phyloP scores from a whole-genome alignment of 805 yeast species.

The Pichia gijzeniarum region DNA sequence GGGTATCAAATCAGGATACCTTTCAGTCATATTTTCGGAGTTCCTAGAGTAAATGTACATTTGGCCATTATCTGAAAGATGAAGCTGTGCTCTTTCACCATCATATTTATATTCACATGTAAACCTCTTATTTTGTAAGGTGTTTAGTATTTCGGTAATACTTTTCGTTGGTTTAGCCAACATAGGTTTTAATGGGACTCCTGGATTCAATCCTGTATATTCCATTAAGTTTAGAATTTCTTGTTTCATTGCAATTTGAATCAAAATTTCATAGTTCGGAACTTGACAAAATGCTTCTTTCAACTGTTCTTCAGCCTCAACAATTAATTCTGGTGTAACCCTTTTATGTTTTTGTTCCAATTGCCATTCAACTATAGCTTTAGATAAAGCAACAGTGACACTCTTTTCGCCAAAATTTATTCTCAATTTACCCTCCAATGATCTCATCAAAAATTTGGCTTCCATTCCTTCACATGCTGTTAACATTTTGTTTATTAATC shows the following conservation, averaged over 20 bases:
- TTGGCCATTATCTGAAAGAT: conserved; percentile 55
- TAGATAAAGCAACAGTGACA: conserved; percentile 75
- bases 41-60: conserved; percentile 85
- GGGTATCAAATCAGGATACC: conserved; percentile 85
- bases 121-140: conserved; percentile 77
- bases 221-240: conserved; percentile 65
- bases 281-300: conserved; percentile 84
- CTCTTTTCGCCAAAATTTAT: conserved; percentile 94
- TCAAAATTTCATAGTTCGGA: conserved; percentile 82
- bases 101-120: conserved; percentile 97
- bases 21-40: conserved; percentile 93
- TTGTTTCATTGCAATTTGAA: conserved; percentile 53
- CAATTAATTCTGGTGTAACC: conserved; percentile 38
- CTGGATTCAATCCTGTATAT: conserved; percentile 75
- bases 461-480: conserved; percentile 82
- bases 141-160: conserved; percentile 82
- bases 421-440: conserved; percentile 86
- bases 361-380: conserved; percentile 69
- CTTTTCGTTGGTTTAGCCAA: conserved; percentile 96
- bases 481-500: conserved; percentile 72
- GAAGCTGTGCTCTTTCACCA: conserved; percentile 97
- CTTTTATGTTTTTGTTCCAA: conserved; percentile 24
- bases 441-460: conserved; percentile 84
- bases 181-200: conserved; percentile 96
- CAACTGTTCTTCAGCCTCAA: conserved; percentile 67